These are phyloP conservation scores for Scenedesmus sp. DNA, from an alignment of 163 green algal genomes.

Conservation along the genomic window DNA sequence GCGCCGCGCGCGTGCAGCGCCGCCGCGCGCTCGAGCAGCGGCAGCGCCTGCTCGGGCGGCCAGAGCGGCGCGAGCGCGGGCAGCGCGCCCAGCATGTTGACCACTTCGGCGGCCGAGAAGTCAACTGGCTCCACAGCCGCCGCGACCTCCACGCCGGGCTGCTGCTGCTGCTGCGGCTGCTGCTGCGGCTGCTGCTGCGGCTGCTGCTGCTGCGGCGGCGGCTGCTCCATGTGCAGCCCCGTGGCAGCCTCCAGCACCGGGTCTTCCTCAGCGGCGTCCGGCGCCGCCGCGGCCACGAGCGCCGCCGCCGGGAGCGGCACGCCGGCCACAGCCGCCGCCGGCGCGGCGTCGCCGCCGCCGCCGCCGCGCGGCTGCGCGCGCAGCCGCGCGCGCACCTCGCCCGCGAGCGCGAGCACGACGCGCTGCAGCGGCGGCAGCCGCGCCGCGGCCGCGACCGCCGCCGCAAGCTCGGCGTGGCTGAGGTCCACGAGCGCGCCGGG, in stretches of 20 bases:
- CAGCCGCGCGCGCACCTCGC: conserved; percentile 1
- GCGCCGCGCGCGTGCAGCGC: neutral
- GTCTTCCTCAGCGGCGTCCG: too few species aligned
- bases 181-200: conserved; percentile 41
- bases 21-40: neutral
- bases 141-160: too few species aligned
- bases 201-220: neutral
- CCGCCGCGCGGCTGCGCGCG: neutral
- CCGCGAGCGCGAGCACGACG: neutral
- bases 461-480: conserved; percentile 20
- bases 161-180: conserved; percentile 6
- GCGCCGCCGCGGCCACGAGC: neutral
- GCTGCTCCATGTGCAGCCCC: neutral
- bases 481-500: neutral
- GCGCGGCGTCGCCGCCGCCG: neutral
- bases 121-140: neutral
- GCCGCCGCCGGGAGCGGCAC: neutral
- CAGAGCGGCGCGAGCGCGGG: conserved; percentile 5
- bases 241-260: neutral
- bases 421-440: conserved; percentile 31
- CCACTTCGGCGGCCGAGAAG: neutral
- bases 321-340: neutral
- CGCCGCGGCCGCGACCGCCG: conserved; percentile 10
- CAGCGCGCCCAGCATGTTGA: conserved; percentile 6
- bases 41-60: conserved; percentile 13